A percentile compares a stretch with the other conserved stretches of the same genome.
phyloP scores from a whole-genome alignment of 148 eudicot species.

The Amaranthus hypochondriacus region DNA sequence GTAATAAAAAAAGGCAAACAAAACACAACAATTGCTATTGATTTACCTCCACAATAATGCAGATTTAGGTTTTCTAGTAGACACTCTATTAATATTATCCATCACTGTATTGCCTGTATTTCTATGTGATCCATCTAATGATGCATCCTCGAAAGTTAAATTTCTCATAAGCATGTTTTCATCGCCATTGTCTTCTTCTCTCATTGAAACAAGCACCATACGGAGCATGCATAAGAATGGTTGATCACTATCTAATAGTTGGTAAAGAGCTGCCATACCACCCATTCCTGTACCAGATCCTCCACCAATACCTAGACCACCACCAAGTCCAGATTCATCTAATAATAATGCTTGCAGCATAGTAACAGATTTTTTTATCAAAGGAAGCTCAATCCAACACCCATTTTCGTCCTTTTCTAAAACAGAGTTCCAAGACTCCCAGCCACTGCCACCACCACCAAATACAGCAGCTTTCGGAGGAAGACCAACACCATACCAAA shows the following conservation, averaged over 20 bases:
- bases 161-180: constrained; percentile 59
- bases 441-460: constrained; percentile 97
- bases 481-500: constrained; percentile 89
- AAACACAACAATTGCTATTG: background rate
- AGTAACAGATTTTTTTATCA: constrained; percentile 73
- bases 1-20: background rate
- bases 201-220: constrained; percentile 89
- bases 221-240: constrained; percentile 98
- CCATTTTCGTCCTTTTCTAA: constrained; percentile 87
- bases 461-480: constrained; percentile 47
- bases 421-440: constrained; percentile 80
- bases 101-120: constrained; percentile 33
- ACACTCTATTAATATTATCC: constrained; percentile 41
- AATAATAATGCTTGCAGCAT: constrained; percentile 95
- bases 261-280: constrained; percentile 91
- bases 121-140: constrained; percentile 39
- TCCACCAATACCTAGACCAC: constrained; percentile 97
- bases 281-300: constrained; percentile 99
- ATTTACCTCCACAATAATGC: constrained; percentile 90
- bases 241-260: constrained; percentile 95
- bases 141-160: constrained; percentile 43
- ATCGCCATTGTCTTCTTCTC: constrained; percentile 92
- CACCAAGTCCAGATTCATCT: constrained; percentile 98
- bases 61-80: constrained; percentile 67
- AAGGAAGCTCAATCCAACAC: constrained; percentile 86